Evolutionary conservation across 2,329 filamentous ascomycete genomes (phyloP).

Genomic region (Diaporthe eres): DNA sequence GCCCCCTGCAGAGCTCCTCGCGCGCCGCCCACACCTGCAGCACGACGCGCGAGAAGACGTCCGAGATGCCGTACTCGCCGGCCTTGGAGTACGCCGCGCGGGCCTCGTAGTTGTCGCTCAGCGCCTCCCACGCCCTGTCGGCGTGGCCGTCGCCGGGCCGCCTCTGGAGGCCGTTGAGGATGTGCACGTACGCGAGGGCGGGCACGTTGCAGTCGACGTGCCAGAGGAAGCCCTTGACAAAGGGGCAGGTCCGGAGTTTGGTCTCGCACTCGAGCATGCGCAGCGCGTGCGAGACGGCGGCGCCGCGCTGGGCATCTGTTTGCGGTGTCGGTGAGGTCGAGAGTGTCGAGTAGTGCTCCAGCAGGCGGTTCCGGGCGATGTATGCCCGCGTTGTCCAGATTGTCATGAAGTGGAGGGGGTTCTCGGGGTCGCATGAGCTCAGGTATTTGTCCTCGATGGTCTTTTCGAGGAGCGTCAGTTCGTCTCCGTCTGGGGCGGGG

Average conservation of each 20-base stretch:
- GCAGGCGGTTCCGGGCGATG: constrained; percentile 63
- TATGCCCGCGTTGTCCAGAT: constrained; percentile 55
- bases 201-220: constrained; percentile 55
- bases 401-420: constrained; percentile 58
- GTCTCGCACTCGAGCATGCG: constrained; percentile 56
- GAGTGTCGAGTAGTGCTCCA: constrained; percentile 60
- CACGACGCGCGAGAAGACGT: constrained; percentile 3
- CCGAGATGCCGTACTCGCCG: not conserved
- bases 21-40: constrained; percentile 26
- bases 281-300: constrained; percentile 50
- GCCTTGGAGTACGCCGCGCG: not conserved
- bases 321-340: constrained; percentile 43
- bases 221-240: constrained; percentile 55
- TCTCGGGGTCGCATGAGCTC: constrained; percentile 53
- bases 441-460: constrained; percentile 63
- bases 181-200: constrained; percentile 56
- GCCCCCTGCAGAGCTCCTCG: not conserved
- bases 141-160: constrained; percentile 45
- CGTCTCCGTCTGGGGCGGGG: constrained; percentile 43
- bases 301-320: constrained; percentile 49
- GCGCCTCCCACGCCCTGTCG: constrained; percentile 51
- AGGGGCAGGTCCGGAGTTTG: constrained; percentile 49
- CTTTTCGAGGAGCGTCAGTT: constrained; percentile 54
- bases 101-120: constrained; percentile 51
- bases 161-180: constrained; percentile 52